Percentiles rank a stretch among this genome's conserved stretches.
These are phyloP conservation scores for Plasmodium inui DNA, from an alignment of 169 alveolate genomes.

Conservation along the genomic window DNA sequence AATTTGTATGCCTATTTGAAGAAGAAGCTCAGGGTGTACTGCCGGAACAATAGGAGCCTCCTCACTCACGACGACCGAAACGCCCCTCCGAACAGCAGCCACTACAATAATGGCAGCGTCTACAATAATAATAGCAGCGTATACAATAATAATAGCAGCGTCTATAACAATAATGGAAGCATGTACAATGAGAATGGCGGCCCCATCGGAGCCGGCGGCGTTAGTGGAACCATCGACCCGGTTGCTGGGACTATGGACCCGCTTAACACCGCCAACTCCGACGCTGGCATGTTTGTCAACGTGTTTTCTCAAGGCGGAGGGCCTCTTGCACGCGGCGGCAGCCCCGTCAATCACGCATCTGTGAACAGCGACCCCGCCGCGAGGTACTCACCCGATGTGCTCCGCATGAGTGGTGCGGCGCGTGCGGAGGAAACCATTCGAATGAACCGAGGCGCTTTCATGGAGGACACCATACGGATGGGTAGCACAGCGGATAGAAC, in stretches of 20 bases:
- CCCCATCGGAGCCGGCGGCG: background rate
- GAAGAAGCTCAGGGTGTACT: slow-evolving; percentile 11
- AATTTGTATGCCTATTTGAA: slow-evolving; percentile 47
- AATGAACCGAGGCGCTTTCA: background rate
- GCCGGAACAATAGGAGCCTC: background rate
- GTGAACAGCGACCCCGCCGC: background rate
- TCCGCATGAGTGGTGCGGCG: background rate
- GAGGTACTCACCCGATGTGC: background rate
- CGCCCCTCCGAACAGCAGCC: background rate
- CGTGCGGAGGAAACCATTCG: background rate
- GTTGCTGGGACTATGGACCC: background rate
- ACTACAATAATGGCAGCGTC: background rate
- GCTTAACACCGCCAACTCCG: background rate
- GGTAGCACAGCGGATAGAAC: background rate
- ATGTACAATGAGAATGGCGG: background rate
- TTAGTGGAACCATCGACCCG: background rate
- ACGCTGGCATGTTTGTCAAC: background rate
- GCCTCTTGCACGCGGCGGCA: background rate
- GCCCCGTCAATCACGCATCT: background rate
- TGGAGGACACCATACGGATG: background rate
- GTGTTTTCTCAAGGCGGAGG: background rate
- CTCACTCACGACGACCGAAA: slow-evolving; percentile 1
- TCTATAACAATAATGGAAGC: background rate
- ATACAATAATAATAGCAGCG: background rate
- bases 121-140: background rate